Percentiles rank a stretch among this genome's conserved stretches.
phyloP scores from a whole-genome alignment of 116 monocot genomes.

The Zostera marina region DNA sequence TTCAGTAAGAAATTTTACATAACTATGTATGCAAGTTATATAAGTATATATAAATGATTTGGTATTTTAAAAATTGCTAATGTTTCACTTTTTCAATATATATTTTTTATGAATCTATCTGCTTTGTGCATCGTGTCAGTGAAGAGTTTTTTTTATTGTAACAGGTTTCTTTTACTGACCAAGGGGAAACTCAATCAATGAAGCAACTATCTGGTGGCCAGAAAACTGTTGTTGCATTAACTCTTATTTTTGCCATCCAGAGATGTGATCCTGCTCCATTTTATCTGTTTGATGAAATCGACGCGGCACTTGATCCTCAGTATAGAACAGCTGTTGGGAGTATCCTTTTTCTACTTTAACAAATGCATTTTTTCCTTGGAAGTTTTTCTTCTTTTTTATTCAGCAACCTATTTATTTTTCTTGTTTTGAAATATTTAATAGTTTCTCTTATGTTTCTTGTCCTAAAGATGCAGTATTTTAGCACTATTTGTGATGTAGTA shows the following conservation, averaged over 20 bases:
- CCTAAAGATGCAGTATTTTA: no score
- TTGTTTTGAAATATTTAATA: neutral
- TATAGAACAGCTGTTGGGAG: slow-evolving; percentile 97
- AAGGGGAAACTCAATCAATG: slow-evolving; percentile 98
- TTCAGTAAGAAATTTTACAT: no score
- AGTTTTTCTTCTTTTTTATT: neutral
- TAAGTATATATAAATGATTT: no score
- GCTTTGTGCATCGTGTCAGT: no score
- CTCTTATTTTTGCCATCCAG: slow-evolving; percentile 94
- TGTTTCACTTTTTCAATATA: no score
- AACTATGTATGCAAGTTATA: no score
- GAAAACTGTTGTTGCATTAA: slow-evolving; percentile 97
- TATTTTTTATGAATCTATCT: no score
- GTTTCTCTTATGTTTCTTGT: no score
- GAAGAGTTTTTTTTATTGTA: neutral
- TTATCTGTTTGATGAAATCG: slow-evolving; percentile 98
- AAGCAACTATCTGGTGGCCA: slow-evolving; percentile 97
- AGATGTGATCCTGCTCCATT: slow-evolving; percentile 97
- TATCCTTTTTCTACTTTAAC: slow-evolving; percentile 31
- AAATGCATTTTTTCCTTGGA: neutral
- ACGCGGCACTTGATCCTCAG: slow-evolving; percentile 95
- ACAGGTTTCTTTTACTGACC: slow-evolving; percentile 99
- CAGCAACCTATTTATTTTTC: neutral
- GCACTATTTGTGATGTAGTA: no score
- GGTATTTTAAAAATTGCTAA: no score